Base-by-base conservation (phyloP, 768 basidiomycete genomes). In the Lactarius deliciosus region DNA sequence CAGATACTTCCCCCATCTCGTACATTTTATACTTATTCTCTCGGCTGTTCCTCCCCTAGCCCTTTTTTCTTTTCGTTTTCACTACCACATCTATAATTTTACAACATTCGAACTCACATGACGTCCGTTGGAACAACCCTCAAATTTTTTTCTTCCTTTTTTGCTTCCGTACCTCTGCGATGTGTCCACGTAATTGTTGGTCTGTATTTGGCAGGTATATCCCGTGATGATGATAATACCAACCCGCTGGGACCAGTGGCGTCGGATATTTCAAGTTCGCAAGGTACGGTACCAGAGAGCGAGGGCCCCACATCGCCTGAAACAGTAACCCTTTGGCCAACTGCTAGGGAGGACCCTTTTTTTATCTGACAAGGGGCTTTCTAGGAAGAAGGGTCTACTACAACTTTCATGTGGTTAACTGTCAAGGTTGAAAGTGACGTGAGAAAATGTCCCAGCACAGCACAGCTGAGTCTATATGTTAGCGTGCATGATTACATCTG, bases 1-100 rank as follows among this genome's bases (percentile, higher is more conserved):
- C 20, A 38, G 55, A 41, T 4, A 50, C 54, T 56, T 63, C 10
- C 5, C 50, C 57, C 10, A 9, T 58, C 38, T 38, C 50, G 34
- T 56, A 60, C 62, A 54, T 64, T 30, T 25, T 32, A 64, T 64
- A 45, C 57, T 64, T 64, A 60, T 64, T 63, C 61, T 22, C 43
- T 30, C 43, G 11, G 30, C 11, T 0, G 10, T 61, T 20, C 25
- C 16, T 20, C 16, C 7, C 20, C 43, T 32, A 38, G 34, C 32
- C 15, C 15, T 30, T 41, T 20, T n/a, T 11, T 5, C 20, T 47
- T n/a, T 20, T 34, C 34, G 7, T 22, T 30, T 30, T 41, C 22
- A 25, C 55, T 53, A 53, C 50, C 41, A 22, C 50, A 53, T 25
- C 25, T 53, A 61, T 65, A 62, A 36, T 50, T 25, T 66, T 62